Evolutionary conservation across 129 eudicot genomes (phyloP).

Genomic region (Pittosporum tobira): DNA sequence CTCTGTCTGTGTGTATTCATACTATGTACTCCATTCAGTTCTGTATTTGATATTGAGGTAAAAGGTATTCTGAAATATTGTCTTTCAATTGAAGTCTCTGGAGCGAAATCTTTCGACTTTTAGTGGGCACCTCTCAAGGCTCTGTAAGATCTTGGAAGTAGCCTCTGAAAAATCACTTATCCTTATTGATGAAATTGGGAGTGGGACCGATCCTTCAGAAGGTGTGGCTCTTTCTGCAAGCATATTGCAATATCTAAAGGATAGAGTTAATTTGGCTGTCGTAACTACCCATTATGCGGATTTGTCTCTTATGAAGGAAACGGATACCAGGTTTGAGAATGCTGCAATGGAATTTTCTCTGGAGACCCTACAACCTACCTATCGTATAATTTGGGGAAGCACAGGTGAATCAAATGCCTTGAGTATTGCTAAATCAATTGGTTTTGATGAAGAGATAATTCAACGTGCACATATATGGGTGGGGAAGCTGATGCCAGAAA

Average conservation of each 20-base stretch:
- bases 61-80: constrained; percentile 8
- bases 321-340: constrained; percentile 66
- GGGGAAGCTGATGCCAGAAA: constrained; percentile 65
- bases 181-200: constrained; percentile 91
- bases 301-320: constrained; percentile 60
- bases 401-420: constrained; percentile 89
- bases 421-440: constrained; percentile 69
- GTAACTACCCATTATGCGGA: constrained; percentile 97
- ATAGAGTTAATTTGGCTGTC: constrained; percentile 69
- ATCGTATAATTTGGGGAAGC: constrained; percentile 90
- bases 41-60: constrained; percentile 8
- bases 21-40: constrained; percentile 1
- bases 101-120: constrained; percentile 93
- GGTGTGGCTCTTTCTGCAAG: constrained; percentile 94
- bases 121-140: constrained; percentile 85
- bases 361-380: constrained; percentile 80
- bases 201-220: constrained; percentile 99
- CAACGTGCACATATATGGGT: constrained; percentile 71
- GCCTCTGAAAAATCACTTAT: constrained; percentile 73
- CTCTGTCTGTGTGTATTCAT: background rate
- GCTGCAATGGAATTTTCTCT: constrained; percentile 95
- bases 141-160: constrained; percentile 70
- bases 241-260: constrained; percentile 72
- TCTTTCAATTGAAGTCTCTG: constrained; percentile 47
- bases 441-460: constrained; percentile 64